phyloP scores from a whole-genome alignment of 140 eudicot genomes.

The Bidens hawaiensis region DNA sequence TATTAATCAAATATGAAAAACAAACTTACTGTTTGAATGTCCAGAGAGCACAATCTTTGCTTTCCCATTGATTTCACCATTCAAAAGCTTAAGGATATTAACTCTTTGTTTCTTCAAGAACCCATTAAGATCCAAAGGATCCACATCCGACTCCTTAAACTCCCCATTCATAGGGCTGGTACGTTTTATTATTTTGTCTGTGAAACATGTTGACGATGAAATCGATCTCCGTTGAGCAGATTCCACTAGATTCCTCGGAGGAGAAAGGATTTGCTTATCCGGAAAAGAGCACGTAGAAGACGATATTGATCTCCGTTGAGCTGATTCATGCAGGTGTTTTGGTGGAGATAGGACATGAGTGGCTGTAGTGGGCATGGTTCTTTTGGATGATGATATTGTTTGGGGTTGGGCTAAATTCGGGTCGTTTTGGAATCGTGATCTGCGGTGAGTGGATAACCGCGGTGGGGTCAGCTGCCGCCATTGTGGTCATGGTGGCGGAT shows the following conservation, averaged over 20 bases:
- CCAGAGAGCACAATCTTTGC: conserved; percentile 85
- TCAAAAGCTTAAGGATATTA: conserved; percentile 42
- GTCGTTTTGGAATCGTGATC: conserved; percentile 62
- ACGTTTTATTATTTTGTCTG: conserved; percentile 30
- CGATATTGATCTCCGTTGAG: conserved; percentile 62
- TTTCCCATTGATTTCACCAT: conserved; percentile 57
- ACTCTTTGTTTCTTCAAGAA: conserved; percentile 52
- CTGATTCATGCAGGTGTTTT: conserved; percentile 41
- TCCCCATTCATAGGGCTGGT: conserved; percentile 19
- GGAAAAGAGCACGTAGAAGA: conserved; percentile 47
- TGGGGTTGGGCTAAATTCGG: conserved; percentile 46
- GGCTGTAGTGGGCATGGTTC: conserved; percentile 21
- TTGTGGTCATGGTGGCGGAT: conserved; percentile 28
- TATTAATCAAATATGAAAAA: background rate
- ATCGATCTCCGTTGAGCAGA: conserved; percentile 64
- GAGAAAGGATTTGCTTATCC: conserved; percentile 39
- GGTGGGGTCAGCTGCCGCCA: conserved; percentile 32
- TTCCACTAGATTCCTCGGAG: conserved; percentile 63
- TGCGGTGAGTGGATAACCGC: conserved; percentile 53
- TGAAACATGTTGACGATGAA: conserved; percentile 50
- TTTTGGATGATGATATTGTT: conserved; percentile 25
- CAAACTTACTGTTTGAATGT: conserved; percentile 64
- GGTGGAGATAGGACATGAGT: conserved; percentile 58
- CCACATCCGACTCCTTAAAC: conserved; percentile 25
- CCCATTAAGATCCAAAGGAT: conserved; percentile 36